These are phyloP conservation scores for Tylopilus plumbeoviolaceoides DNA, from an alignment of 768 basidiomycete species.

Conservation along the genomic window DNA sequence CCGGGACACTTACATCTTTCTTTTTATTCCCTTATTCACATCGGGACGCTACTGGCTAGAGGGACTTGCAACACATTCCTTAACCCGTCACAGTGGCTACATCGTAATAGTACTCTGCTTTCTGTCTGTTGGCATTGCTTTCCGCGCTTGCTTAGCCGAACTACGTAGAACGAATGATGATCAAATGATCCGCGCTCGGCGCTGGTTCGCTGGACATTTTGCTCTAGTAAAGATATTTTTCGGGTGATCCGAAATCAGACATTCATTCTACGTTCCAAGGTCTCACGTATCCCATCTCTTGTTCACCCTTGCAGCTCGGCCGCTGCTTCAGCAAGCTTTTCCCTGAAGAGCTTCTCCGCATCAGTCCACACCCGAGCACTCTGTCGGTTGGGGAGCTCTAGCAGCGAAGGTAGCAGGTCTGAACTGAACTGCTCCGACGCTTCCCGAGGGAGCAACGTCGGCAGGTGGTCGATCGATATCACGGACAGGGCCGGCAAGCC, in stretches of 20 bases:
- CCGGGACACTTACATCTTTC: background rate
- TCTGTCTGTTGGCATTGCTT: background rate
- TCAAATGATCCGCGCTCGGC: background rate
- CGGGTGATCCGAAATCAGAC: background rate
- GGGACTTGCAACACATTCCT: background rate
- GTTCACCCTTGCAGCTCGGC: conserved; percentile 7
- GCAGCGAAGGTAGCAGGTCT: conserved; percentile 80
- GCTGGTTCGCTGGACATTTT: background rate
- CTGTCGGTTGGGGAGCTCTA: conserved; percentile 66
- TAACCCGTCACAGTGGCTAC: background rate
- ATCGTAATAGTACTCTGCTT: background rate
- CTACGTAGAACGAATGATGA: background rate
- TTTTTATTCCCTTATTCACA: background rate
- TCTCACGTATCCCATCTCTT: background rate
- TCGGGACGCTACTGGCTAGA: background rate
- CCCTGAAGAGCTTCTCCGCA: conserved; percentile 77
- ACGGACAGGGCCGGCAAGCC: conserved; percentile 73
- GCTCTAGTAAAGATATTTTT: background rate
- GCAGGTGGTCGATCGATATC: conserved; percentile 95
- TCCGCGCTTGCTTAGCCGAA: background rate
- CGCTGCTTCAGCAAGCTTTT: conserved; percentile 56
- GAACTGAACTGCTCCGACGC: conserved; percentile 94
- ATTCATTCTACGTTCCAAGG: background rate
- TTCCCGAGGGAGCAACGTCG: conserved; percentile 91
- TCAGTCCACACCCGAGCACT: conserved; percentile 81